A percentile compares a stretch with the other conserved stretches of the same genome.
Conservation (phyloP, 257 asterid genomes). For the Datura wrightii region DNA sequence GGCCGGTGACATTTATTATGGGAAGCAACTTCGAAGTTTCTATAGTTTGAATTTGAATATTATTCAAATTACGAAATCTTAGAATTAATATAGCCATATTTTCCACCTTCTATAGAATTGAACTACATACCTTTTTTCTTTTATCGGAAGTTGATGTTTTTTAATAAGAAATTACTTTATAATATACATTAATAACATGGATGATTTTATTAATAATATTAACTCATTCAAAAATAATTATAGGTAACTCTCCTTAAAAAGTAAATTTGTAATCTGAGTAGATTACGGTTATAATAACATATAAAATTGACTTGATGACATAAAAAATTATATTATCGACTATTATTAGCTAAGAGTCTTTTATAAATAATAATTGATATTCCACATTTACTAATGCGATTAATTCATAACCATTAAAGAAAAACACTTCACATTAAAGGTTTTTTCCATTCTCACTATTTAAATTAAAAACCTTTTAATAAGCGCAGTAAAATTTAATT, state of each 20-base stretch:
- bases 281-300: background rate
- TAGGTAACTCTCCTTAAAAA: background rate
- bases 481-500: too few relatives aligned
- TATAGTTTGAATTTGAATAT: slow-evolving; percentile 32
- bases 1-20: slow-evolving; percentile 46
- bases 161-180: background rate
- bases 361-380: background rate
- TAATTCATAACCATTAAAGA: background rate
- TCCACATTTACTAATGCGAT: background rate
- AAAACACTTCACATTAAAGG: too few relatives aligned
- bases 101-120: background rate
- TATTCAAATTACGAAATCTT: background rate
- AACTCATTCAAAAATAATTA: background rate
- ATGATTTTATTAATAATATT: background rate
- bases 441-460: too few relatives aligned
- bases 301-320: background rate
- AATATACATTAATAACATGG: accelerated
- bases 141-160: too few relatives aligned
- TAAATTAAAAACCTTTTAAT: too few relatives aligned
- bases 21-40: slow-evolving; percentile 47
- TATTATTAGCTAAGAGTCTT: background rate
- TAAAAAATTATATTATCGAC: background rate
- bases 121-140: too few relatives aligned
- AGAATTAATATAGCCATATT: background rate
- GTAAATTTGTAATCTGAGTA: background rate